Percentiles rank a stretch among this genome's conserved stretches.
phyloP scores from a whole-genome alignment of 441 rosid genomes.

The Brassica balearica region DNA sequence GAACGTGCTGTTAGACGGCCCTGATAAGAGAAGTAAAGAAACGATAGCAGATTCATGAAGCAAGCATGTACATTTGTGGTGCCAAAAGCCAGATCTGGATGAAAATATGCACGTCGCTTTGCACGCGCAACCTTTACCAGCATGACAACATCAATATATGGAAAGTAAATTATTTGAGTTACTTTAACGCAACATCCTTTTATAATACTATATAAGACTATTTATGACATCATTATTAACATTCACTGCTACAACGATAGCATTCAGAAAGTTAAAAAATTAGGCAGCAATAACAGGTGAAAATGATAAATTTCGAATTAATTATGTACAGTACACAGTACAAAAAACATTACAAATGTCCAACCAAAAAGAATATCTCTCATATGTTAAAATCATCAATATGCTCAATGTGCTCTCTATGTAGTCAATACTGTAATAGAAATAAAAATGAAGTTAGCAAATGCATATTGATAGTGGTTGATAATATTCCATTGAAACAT shows the following conservation, averaged over 20 bases:
- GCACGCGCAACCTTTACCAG: constrained; percentile 38
- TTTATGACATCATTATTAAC: no score
- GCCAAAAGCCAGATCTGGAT: constrained; percentile 22
- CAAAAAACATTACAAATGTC: not conserved
- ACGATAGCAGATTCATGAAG: constrained; percentile 31
- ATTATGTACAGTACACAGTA: no score
- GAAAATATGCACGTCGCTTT: constrained; percentile 8
- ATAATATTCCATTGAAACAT: not conserved
- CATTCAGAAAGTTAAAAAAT: no score
- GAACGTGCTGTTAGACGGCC: no score
- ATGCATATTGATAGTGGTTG: not conserved
- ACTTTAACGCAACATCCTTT: constrained; percentile 23
- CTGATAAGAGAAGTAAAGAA: not conserved
- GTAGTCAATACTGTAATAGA: not conserved
- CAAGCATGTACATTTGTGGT: constrained; percentile 41
- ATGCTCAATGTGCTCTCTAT: not conserved
- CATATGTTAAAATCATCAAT: not conserved
- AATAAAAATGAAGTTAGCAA: not conserved
- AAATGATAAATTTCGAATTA: no score
- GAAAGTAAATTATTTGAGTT: not conserved
- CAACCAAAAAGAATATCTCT: not conserved
- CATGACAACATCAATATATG: constrained; percentile 9
- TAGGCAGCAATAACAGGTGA: no score
- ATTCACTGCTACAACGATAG: no score
- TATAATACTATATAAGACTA: no score